Evolutionary conservation across 139 green algal genomes (phyloP).

Genomic region (Chloropicon primus): DNA sequence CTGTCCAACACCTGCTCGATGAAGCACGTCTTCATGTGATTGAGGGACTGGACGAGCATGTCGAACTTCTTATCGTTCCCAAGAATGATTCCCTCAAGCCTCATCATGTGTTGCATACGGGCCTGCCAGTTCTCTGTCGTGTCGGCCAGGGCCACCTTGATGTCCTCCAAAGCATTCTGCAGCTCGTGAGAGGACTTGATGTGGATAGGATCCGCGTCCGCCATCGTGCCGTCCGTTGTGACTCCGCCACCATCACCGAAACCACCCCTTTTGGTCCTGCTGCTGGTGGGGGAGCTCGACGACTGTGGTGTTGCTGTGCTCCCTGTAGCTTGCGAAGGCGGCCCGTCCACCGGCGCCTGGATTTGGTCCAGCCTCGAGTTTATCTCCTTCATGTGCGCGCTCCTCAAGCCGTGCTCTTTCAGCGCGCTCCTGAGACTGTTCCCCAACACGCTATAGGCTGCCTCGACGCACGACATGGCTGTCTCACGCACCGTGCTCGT

Average conservation of each 20-base stretch:
- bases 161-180: neutral
- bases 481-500: neutral
- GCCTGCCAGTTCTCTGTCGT: neutral
- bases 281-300: neutral
- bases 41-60: neutral
- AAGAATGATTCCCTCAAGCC: neutral
- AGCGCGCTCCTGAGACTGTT: neutral
- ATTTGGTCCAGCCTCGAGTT: neutral
- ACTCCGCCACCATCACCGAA: neutral
- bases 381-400: neutral
- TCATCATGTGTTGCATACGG: neutral
- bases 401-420: neutral
- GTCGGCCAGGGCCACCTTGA: neutral
- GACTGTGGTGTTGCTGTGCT: neutral
- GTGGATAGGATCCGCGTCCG: neutral
- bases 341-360: too few species aligned
- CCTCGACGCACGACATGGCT: neutral
- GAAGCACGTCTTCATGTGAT: neutral
- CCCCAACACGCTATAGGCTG: neutral
- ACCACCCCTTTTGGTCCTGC: neutral
- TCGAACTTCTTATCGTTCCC: neutral
- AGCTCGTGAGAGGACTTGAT: neutral
- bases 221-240: neutral
- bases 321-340: too few species aligned
- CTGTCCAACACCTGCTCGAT: slow-evolving; percentile 40